Base-by-base conservation (phyloP, 1,139 yeast species). In the Saccharomyces pastorianus region DNA sequence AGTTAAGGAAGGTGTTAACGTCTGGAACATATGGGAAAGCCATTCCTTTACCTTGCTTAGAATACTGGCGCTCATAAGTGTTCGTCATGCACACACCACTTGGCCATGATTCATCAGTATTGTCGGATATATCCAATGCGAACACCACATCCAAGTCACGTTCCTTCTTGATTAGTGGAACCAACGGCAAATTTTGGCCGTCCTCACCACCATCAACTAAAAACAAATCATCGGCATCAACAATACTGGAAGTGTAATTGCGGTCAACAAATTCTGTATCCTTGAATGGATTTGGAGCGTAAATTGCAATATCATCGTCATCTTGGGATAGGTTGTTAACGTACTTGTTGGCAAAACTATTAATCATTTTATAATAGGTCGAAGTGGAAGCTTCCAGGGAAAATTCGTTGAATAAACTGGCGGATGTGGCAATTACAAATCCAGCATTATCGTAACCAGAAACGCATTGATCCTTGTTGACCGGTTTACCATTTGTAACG, bases 121-220 rank as follows among this genome's bases (percentile, higher is more conserved):
- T 96, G 46, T 88, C 93, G 13, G 90, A 82, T 70, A 85, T 87
- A 67, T 90, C 98, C 66, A 82, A 84, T 0, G 95, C 95, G 69
- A 90, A 80, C 34, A 90, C 78, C 11, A 86, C 81, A 67, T 90
- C 98, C 25, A 89, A 76, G 13, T 76, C 74, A 66, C 97, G 80
- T 49, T 77, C 78, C 11, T 81, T 79, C 69, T 85, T 93, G 50
- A 89, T 69, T 61, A 89, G 75, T 23, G 97, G 96, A 57, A 79
- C 76, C 49, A 88, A 72, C 7, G 97, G 97, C 32, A 90, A 76
- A 62, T 85, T 86, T 67, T 89, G 93, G 13, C 69, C 71, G 71
- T 88, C 96, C 69, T 85, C 91, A 59, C 96, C 96, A 57, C 96
- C 96, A 67, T 90, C 97, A n/a, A 84, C 91, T 56, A 89, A 75